These are phyloP conservation scores for Vinca minor DNA, from an alignment of 257 asterid species.

Conservation along the genomic window DNA sequence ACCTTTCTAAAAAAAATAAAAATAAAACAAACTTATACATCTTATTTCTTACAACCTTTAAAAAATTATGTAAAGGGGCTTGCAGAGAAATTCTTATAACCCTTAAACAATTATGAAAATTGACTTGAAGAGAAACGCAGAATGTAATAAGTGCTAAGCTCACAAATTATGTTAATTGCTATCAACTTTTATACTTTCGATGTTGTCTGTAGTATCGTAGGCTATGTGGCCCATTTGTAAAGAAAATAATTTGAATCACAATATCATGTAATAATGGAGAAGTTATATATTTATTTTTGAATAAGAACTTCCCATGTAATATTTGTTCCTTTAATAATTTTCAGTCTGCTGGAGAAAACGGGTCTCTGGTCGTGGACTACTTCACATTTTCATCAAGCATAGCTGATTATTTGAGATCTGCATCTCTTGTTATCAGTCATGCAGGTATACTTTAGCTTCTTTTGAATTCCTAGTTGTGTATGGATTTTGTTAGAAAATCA, in stretches of 20 bases:
- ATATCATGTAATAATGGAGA: neutral
- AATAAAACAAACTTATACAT: too few relatives aligned
- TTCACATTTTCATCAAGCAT: conserved; percentile 89
- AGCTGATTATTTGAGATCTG: conserved; percentile 68
- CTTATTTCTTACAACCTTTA: too few relatives aligned
- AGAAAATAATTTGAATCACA: neutral
- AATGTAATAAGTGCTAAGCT: neutral
- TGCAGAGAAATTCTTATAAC: too few relatives aligned
- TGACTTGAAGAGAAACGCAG: neutral
- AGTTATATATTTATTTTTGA: neutral
- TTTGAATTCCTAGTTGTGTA: neutral
- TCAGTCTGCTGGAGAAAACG: conserved; percentile 65
- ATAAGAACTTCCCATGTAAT: neutral
- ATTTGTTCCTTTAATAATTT: conserved; percentile 1
- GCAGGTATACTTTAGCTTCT: conserved; percentile 42
- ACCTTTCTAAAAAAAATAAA: too few relatives aligned
- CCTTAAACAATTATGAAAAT: neutral
- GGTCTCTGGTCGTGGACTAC: conserved; percentile 51
- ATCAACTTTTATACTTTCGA: neutral
- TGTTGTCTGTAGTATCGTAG: neutral
- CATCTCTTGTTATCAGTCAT: conserved; percentile 90
- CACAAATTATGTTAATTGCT: neutral
- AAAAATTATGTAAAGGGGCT: too few relatives aligned
- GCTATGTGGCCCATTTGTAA: neutral
- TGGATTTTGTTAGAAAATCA: neutral